Conservation (phyloP, 225 moss, liverwort and hornwort species). For the Neckera pumila region DNA sequence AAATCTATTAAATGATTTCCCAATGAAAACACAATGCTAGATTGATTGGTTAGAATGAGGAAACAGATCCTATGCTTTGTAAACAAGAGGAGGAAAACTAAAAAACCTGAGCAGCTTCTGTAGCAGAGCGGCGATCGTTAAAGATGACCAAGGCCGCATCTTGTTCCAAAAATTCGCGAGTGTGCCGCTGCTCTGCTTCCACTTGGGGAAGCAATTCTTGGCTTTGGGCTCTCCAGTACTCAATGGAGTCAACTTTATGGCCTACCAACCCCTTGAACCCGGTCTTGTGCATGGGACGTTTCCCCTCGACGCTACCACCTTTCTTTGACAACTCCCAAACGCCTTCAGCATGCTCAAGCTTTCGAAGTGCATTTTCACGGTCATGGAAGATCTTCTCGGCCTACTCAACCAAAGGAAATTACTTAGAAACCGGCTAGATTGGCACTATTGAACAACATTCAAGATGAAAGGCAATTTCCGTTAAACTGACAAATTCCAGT, state of each 20-base stretch:
- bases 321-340: conserved; percentile 46
- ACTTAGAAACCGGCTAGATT: no score
- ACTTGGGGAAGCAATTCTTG: conserved; percentile 9
- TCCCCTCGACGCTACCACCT: conserved; percentile 4
- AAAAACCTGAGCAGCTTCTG: conserved; percentile 63
- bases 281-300: conserved; percentile 18
- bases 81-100: not conserved
- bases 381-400: conserved; percentile 37
- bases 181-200: conserved; percentile 29
- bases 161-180: conserved; percentile 2
- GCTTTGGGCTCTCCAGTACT: conserved; percentile 6
- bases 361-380: conserved; percentile 46
- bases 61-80: not conserved
- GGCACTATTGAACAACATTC: not conserved
- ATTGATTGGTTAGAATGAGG: not conserved
- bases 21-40: not conserved
- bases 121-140: conserved; percentile 67
- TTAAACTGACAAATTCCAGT: not conserved
- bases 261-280: conserved; percentile 30
- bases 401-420: not conserved
- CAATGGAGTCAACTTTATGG: conserved; percentile 31
- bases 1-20: no score
- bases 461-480: not conserved
- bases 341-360: conserved; percentile 72
- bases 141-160: conserved; percentile 64